These are phyloP conservation scores for Microthlaspi erraticum DNA, from an alignment of 345 rosid species.

Conservation along the genomic window DNA sequence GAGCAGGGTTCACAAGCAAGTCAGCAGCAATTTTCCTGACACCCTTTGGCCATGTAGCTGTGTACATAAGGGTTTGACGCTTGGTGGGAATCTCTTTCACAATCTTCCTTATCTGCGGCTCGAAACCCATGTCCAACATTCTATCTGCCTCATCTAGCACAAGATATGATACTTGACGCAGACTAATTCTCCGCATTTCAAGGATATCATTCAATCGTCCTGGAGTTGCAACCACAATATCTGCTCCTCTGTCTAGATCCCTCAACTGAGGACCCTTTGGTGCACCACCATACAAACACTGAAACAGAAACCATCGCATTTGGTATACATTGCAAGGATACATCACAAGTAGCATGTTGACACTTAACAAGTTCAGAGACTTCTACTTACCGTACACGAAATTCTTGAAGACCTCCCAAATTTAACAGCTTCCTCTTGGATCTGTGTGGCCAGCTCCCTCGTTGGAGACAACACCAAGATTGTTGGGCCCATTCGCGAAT, in stretches of 20 bases:
- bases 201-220: constrained; percentile 97
- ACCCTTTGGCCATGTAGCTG: constrained; percentile 98
- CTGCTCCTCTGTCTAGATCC: constrained; percentile 89
- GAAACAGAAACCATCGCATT: constrained; percentile 23
- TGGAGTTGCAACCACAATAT: constrained; percentile 98
- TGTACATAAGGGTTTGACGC: constrained; percentile 98
- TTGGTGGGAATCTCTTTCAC: constrained; percentile 91
- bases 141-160: constrained; percentile 99
- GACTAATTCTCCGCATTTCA: constrained; percentile 93
- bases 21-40: constrained; percentile 98
- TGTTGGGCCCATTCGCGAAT: constrained; percentile 87
- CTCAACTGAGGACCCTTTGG: constrained; percentile 95
- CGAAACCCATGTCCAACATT: constrained; percentile 99
- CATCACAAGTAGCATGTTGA: not conserved
- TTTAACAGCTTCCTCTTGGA: constrained; percentile 90
- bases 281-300: constrained; percentile 99
- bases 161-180: constrained; percentile 85
- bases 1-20: constrained; percentile 87
- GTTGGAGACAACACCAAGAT: constrained; percentile 94
- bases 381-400: constrained; percentile 72
- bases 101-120: constrained; percentile 95
- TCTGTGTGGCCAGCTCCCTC: constrained; percentile 97
- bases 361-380: not conserved
- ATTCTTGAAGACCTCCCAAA: constrained; percentile 93
- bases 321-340: not conserved